Percentiles rank a stretch among this genome's conserved stretches.
Evolutionary conservation across 148 eudicot genomes (phyloP).

Genomic region (Arctostaphylos glauca): DNA sequence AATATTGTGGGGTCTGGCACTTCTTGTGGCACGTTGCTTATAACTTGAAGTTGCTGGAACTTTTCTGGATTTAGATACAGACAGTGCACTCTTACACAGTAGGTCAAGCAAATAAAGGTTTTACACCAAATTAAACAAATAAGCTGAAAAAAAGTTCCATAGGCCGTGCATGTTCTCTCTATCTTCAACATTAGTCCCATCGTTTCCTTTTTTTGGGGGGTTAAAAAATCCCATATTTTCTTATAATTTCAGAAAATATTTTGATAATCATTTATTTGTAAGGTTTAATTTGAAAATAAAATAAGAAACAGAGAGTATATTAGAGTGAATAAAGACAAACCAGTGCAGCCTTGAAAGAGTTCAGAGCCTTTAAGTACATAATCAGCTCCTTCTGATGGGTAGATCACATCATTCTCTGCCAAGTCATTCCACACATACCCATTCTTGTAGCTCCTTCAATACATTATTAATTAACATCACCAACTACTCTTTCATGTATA

Average conservation of each 20-base stretch:
- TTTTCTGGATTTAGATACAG: conserved; percentile 6
- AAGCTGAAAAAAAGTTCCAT: too few species aligned
- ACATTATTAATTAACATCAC: not conserved
- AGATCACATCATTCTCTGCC: conserved; percentile 68
- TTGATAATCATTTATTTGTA: too few species aligned
- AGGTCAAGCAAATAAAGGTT: too few species aligned
- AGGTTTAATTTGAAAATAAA: not conserved
- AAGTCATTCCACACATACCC: conserved; percentile 97
- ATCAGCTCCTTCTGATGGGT: conserved; percentile 71
- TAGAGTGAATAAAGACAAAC: conserved; percentile 18
- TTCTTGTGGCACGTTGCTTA: conserved; percentile 15
- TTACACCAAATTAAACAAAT: too few species aligned
- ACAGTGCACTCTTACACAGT: not conserved
- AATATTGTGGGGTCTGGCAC: conserved; percentile 15
- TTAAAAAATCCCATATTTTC: too few species aligned
- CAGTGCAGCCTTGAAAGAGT: conserved; percentile 44
- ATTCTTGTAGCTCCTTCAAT: conserved; percentile 75
- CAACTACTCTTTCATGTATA: too few species aligned
- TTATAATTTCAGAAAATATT: too few species aligned
- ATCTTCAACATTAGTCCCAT: too few species aligned
- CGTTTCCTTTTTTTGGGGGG: too few species aligned
- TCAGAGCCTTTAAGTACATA: conserved; percentile 91
- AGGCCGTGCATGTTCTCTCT: too few species aligned
- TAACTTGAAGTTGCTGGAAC: conserved; percentile 12
- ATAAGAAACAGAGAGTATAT: not conserved